Percentiles rank a stretch among this genome's conserved stretches.
phyloP scores from a whole-genome alignment of 495 filamentous ascomycete species.

The Astrocystis sublimbata region DNA sequence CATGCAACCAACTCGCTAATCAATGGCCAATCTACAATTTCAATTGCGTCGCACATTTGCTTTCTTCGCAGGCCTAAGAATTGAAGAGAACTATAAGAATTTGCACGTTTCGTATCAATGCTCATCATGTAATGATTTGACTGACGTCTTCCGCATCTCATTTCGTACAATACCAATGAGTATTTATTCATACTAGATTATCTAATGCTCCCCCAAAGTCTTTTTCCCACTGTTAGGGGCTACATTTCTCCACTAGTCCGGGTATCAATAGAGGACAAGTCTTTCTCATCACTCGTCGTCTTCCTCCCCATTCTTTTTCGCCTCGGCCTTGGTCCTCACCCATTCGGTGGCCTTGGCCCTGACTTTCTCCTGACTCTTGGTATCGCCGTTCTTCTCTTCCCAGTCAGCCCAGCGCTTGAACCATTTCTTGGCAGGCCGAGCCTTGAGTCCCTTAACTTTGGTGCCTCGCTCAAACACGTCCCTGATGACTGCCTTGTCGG shows the following conservation, averaged over 20 bases:
- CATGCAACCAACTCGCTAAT: too few species aligned
- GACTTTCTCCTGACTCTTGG: conserved; percentile 70
- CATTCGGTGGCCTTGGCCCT: conserved; percentile 73
- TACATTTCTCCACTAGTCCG: conserved; percentile 5
- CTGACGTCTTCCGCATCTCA: not conserved
- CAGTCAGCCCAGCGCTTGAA: conserved; percentile 82
- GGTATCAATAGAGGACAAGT: conserved; percentile 10
- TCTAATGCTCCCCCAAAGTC: not conserved
- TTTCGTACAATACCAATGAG: not conserved
- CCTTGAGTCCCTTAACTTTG: conserved; percentile 66
- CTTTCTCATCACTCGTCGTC: conserved; percentile 26
- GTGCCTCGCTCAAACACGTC: conserved; percentile 79
- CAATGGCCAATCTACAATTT: too few species aligned
- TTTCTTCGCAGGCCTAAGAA: too few species aligned
- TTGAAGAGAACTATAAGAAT: not conserved
- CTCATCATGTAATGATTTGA: not conserved
- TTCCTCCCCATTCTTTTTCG: conserved; percentile 31
- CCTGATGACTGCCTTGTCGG: conserved; percentile 61
- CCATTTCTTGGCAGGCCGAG: conserved; percentile 73
- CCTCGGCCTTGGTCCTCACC: conserved; percentile 40
- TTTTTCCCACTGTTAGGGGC: not conserved
- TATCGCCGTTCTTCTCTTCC: conserved; percentile 72
- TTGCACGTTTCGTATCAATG: not conserved
- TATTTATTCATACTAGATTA: not conserved
- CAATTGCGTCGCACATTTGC: too few species aligned